phyloP scores from a whole-genome alignment of 2,329 filamentous ascomycete species.

The Fusarium siculi region DNA sequence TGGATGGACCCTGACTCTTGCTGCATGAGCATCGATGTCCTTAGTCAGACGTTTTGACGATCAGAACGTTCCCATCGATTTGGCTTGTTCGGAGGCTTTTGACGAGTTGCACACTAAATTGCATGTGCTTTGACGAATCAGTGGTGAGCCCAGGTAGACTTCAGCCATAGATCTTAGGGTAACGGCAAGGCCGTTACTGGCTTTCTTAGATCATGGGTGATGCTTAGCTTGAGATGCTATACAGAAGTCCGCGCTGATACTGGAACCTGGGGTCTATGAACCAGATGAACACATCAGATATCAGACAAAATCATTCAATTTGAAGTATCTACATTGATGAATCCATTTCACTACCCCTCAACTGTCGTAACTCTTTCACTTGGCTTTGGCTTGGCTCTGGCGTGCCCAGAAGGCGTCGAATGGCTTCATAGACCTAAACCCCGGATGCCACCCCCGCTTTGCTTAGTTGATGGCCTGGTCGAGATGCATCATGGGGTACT shows the following conservation, averaged over 20 bases:
- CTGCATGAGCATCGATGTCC: constrained; percentile 10
- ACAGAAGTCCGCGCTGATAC: neutral
- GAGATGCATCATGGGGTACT: constrained; percentile 28
- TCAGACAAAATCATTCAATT: neutral
- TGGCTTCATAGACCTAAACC: constrained; percentile 22
- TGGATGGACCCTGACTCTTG: constrained; percentile 25
- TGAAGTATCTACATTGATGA: neutral
- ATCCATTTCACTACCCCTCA: neutral
- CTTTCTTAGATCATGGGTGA: neutral
- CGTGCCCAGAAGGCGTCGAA: neutral
- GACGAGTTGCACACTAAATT: neutral
- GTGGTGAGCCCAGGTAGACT: constrained; percentile 3
- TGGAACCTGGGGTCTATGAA: neutral
- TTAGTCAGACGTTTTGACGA: constrained; percentile 21
- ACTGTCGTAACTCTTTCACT: neutral
- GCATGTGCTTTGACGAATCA: constrained; percentile 15
- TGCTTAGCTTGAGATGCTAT: neutral
- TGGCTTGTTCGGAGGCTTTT: constrained; percentile 12
- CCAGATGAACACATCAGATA: too few relatives aligned
- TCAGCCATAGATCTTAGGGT: neutral
- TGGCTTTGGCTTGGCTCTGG: constrained; percentile 19
- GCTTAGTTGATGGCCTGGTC: constrained; percentile 9
- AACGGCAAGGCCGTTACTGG: constrained; percentile 9
- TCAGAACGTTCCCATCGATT: constrained; percentile 7
- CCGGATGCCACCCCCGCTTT: constrained; percentile 35